Conservation (phyloP, 1,284 basidiomycete species). For the Phellinidium pouzarii region DNA sequence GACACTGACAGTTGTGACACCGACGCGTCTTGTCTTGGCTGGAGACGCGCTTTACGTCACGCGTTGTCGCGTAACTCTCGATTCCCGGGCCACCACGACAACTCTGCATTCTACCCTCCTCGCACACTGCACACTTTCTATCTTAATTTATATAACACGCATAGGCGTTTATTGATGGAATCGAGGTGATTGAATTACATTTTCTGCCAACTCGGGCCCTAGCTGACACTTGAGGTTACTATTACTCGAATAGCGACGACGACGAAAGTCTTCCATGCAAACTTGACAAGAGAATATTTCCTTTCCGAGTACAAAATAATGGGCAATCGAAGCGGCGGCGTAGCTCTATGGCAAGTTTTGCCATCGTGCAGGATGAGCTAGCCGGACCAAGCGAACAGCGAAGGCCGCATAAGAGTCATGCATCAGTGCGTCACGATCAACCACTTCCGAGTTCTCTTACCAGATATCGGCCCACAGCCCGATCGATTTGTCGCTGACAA, state of each 20-base stretch:
- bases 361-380: slow-evolving; percentile 13
- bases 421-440: background rate
- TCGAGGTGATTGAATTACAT: background rate
- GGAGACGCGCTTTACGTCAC: background rate
- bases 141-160: background rate
- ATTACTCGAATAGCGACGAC: slow-evolving; percentile 1
- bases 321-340: slow-evolving; percentile 5
- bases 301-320: slow-evolving; percentile 11
- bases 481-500: slow-evolving; percentile 16
- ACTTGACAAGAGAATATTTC: slow-evolving; percentile 6
- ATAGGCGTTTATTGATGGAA: background rate
- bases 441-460: background rate
- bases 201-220: background rate
- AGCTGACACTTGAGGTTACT: background rate
- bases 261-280: slow-evolving; percentile 5
- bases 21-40: too few relatives aligned
- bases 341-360: slow-evolving; percentile 16
- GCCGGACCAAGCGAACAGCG: slow-evolving; percentile 2
- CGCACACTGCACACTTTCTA: background rate
- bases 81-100: background rate
- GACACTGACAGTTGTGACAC: too few relatives aligned
- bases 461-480: background rate
- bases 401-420: background rate
- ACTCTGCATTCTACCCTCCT: background rate
- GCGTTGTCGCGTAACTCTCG: background rate